phyloP scores from a whole-genome alignment of 176 grass and related monocot genomes.

The Carex littledalei region DNA sequence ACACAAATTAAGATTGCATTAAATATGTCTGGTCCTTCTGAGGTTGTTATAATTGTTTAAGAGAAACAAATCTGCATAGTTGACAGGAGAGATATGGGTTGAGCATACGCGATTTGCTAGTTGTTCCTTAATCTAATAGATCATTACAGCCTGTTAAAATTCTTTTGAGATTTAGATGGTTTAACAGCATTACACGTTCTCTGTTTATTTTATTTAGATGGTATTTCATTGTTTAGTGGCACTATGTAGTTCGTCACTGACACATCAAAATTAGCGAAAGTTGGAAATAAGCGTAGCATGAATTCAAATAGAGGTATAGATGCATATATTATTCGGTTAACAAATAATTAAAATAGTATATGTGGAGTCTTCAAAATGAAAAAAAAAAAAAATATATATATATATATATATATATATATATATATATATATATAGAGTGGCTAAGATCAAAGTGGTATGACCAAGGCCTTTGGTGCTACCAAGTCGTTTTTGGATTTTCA shows the following conservation, averaged over 20 bases:
- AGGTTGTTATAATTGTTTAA: background rate
- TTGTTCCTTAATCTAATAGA: background rate
- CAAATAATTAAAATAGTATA: background rate
- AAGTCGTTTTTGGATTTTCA: too few species aligned
- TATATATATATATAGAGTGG: too few species aligned
- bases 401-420: too few species aligned
- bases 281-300: background rate
- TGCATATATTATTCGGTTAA: background rate
- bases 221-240: background rate
- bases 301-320: background rate
- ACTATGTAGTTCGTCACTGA: background rate
- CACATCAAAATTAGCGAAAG: background rate
- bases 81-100: conserved; percentile 3
- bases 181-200: conserved; percentile 14
- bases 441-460: too few species aligned
- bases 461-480: too few species aligned
- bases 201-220: background rate
- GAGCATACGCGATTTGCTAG: background rate
- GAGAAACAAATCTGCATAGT: conserved; percentile 6
- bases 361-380: background rate
- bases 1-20: background rate
- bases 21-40: background rate
- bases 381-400: background rate
- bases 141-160: background rate
- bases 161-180: background rate